Base-by-base conservation (phyloP, 164 flowering plant species). In the Sextonia rubra region DNA sequence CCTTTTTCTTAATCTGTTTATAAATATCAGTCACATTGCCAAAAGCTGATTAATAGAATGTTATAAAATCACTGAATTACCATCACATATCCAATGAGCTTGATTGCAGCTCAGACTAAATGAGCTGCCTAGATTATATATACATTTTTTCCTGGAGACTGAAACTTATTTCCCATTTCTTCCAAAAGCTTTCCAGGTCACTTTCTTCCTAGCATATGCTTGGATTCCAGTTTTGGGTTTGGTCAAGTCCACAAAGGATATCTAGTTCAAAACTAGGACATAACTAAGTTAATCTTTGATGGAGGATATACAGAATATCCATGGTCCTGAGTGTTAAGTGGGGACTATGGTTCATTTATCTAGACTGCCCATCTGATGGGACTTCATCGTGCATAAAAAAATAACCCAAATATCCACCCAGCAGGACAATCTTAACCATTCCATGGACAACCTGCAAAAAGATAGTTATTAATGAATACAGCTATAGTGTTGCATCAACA, bases 1-100 rank as follows among this genome's bases (percentile, higher is more conserved):
- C 78, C 88, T 79, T 77, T 80, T 85, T 74, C 78, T 84, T 64
- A 82, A 83, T 76, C 88, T 87, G 82, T 78, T 30, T 66, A 77
- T 9, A 72, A 18, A 44, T 44, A 62, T 60, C 12, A 24, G 18
- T 47, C 60, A 15, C 68, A 44, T 65, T 25, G 25, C 52, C 69
- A 49, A 60, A 62, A 47, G 7, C 47, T 32, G 27, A 26, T 64
- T 29, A 5, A 64, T 64, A 25, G 23, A 29, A 27, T 12, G 20
- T 64, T 7, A 17, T 64, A 64, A 18, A 37, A 9, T 37, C 44
- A 37, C 44, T 37, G 44, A 37, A 14, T 12, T 52, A 15, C 58
- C 58, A 52, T 4, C 3, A 12, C 58, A 52, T 14, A 52, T 52
- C 58, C 58, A 52, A 52, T 20, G 17, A 52, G n/a, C 11, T 37